Conservation (phyloP, 106 monocot species). For the Hemerocallis citrina region DNA sequence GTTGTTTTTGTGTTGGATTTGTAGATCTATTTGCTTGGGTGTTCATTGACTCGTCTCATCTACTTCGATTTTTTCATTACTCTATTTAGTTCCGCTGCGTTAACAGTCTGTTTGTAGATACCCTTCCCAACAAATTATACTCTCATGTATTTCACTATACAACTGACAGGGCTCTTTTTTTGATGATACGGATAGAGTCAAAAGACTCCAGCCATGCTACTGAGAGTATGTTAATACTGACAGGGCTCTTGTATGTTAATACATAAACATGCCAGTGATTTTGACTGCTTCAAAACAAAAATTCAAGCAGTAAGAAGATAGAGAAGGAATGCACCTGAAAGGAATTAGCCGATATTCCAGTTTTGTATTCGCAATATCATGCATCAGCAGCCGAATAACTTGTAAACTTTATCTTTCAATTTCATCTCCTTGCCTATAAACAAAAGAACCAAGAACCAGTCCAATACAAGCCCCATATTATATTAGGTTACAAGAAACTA, state of each 20-base stretch:
- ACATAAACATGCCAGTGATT: not conserved
- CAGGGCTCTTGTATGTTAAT: not conserved
- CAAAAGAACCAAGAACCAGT: slow-evolving; percentile 4
- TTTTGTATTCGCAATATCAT: not conserved
- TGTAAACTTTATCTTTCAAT: not conserved
- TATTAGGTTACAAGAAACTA: not conserved
- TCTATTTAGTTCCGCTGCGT: too few species aligned
- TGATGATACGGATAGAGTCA: too few species aligned
- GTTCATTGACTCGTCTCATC: too few species aligned
- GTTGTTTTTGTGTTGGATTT: too few species aligned
- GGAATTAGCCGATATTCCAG: not conserved
- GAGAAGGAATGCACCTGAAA: slow-evolving; percentile 4
- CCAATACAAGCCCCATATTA: not conserved
- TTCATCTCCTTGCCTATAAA: not conserved
- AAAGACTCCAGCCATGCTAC: too few species aligned
- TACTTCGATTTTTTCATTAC: too few species aligned
- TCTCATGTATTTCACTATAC: not conserved
- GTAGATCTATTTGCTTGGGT: too few species aligned
- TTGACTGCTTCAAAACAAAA: not conserved
- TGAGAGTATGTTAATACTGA: too few species aligned
- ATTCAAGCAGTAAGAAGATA: not conserved
- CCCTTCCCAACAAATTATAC: not conserved
- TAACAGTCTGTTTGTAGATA: not conserved
- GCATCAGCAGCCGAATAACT: not conserved
- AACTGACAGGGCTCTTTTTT: too few species aligned